These are phyloP conservation scores for Ceratorhiza oryzae-sativae DNA, from an alignment of 1,284 basidiomycete species.

Conservation along the genomic window DNA sequence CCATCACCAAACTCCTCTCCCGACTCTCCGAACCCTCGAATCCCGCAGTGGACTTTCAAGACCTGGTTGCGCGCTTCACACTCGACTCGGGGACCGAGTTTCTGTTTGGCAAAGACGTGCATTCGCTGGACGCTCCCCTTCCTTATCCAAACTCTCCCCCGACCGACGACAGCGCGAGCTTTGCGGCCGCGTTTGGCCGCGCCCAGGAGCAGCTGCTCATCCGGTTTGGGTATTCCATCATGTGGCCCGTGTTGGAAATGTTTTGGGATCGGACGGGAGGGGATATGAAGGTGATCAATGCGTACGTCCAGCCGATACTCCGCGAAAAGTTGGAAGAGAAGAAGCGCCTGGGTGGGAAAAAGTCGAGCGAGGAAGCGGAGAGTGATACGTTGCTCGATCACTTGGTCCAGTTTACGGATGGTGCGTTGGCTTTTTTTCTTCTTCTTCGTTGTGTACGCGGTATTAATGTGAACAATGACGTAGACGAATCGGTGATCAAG, in stretches of 20 bases:
- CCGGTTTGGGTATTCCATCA: slow-evolving; percentile 3
- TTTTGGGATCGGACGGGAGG: slow-evolving; percentile 33
- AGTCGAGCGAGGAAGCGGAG: slow-evolving; percentile 36
- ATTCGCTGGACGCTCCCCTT: slow-evolving; percentile 37
- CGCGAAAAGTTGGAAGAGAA: slow-evolving; percentile 35
- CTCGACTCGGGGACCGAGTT: slow-evolving; percentile 43
- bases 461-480: neutral
- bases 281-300: slow-evolving; percentile 35
- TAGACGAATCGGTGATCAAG: slow-evolving; percentile 42
- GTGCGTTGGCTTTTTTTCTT: slow-evolving; percentile 9
- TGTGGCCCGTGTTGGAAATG: slow-evolving; percentile 38
- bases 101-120: slow-evolving; percentile 40
- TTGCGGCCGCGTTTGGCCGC: slow-evolving; percentile 33
- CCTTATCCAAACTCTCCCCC: slow-evolving; percentile 19
- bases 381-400: slow-evolving; percentile 40
- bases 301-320: slow-evolving; percentile 39
- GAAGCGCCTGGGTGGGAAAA: neutral
- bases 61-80: slow-evolving; percentile 37
- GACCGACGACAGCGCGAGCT: slow-evolving; percentile 19
- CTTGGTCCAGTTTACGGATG: slow-evolving; percentile 41
- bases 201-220: slow-evolving; percentile 12
- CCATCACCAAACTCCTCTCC: slow-evolving; percentile 41
- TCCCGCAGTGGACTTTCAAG: slow-evolving; percentile 31
- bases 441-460: neutral
- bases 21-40: slow-evolving; percentile 19